Percentiles rank a stretch among this genome's conserved stretches.
Evolutionary conservation across 768 basidiomycete species (phyloP).

Genomic region (Austroboletus eburneus): DNA sequence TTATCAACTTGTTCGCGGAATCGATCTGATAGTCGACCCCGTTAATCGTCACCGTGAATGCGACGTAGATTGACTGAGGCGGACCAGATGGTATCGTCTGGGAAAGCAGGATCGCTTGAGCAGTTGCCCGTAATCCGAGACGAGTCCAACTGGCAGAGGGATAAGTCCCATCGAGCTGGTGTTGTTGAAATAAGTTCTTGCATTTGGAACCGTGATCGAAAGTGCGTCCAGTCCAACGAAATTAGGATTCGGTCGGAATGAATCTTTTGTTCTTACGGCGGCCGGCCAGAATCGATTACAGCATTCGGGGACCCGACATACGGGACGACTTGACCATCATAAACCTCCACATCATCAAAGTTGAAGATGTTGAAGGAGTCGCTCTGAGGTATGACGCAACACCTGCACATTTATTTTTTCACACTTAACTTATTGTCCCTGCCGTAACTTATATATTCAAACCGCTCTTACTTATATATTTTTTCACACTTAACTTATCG

Average conservation of each 20-base stretch:
- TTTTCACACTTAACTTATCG: too few relatives aligned
- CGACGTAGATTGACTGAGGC: slow-evolving; percentile 18
- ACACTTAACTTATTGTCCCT: too few relatives aligned
- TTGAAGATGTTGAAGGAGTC: slow-evolving; percentile 20
- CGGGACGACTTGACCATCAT: slow-evolving; percentile 25
- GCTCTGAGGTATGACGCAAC: too few relatives aligned
- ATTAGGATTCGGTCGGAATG: not conserved
- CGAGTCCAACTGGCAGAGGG: slow-evolving; percentile 4
- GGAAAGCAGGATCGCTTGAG: not conserved
- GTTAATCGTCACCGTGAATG: slow-evolving; percentile 28
- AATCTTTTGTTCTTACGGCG: slow-evolving; percentile 13
- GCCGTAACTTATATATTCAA: too few relatives aligned
- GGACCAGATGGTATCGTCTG: not conserved
- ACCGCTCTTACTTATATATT: too few relatives aligned
- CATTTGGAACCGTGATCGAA: slow-evolving; percentile 17
- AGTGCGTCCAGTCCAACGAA: slow-evolving; percentile 8
- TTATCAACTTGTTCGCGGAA: slow-evolving; percentile 18
- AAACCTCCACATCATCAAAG: slow-evolving; percentile 30
- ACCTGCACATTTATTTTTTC: too few relatives aligned
- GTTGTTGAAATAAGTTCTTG: slow-evolving; percentile 14
- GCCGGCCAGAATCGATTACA: slow-evolving; percentile 23
- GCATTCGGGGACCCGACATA: slow-evolving; percentile 11
- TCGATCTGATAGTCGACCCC: slow-evolving; percentile 31
- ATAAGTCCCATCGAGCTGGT: slow-evolving; percentile 21
- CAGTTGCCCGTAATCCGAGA: slow-evolving; percentile 8